Conservation (phyloP, 352 stramenopile genomes). For the Phytophthora citricola region DNA sequence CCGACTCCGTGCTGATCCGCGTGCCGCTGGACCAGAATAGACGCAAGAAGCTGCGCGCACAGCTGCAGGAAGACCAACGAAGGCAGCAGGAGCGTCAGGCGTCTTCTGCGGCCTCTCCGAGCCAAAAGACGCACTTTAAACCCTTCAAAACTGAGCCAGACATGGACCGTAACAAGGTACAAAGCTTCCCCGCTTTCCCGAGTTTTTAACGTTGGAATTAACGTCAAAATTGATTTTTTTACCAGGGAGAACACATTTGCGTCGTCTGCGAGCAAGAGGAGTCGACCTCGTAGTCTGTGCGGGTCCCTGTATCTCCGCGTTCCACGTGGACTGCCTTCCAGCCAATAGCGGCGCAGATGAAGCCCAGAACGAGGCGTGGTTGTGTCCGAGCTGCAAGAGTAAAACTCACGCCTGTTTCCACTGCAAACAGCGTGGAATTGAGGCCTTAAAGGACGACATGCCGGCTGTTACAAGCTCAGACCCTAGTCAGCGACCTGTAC, state of each 20-base stretch:
- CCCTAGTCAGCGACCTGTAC: slow-evolving; percentile 37
- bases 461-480: slow-evolving; percentile 5
- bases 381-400: slow-evolving; percentile 62
- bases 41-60: slow-evolving; percentile 64
- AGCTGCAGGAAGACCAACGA: slow-evolving; percentile 53
- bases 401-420: slow-evolving; percentile 83
- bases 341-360: neutral
- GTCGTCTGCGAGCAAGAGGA: slow-evolving; percentile 69
- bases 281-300: slow-evolving; percentile 62
- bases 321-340: slow-evolving; percentile 61
- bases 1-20: slow-evolving; percentile 79
- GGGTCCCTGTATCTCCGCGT: slow-evolving; percentile 79
- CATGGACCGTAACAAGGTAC: slow-evolving; percentile 32
- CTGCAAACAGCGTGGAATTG: slow-evolving; percentile 65
- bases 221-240: slow-evolving; percentile 7
- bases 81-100: slow-evolving; percentile 25
- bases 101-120: slow-evolving; percentile 1
- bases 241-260: slow-evolving; percentile 73
- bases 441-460: slow-evolving; percentile 30
- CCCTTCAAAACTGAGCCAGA: slow-evolving; percentile 13
- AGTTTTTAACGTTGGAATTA: slow-evolving; percentile 10
- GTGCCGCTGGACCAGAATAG: slow-evolving; percentile 68
- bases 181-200: neutral
- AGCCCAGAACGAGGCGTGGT: slow-evolving; percentile 45
- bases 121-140: neutral